Percentiles rank a stretch among this genome's conserved stretches.
Evolutionary conservation across 352 stramenopile genomes (phyloP).

Genomic region (Pythium biforme): DNA sequence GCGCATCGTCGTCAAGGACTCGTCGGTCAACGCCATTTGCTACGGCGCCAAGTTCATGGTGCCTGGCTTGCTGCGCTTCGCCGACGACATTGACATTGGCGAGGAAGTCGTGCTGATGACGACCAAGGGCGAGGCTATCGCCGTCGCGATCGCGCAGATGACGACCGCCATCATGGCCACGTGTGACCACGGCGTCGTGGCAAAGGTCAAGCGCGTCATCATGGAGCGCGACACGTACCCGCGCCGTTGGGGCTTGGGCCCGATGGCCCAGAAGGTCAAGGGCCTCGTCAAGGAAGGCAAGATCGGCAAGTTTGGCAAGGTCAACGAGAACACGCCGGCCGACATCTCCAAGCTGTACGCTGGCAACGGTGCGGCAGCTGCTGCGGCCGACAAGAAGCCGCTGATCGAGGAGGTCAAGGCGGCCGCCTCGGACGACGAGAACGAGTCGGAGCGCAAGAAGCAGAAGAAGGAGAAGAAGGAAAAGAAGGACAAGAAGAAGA

Average conservation of each 20-base stretch:
- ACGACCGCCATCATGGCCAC: slow-evolving; percentile 99
- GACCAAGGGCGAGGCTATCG: slow-evolving; percentile 99
- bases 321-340: slow-evolving; percentile 82
- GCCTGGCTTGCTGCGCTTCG: slow-evolving; percentile 98
- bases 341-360: slow-evolving; percentile 78
- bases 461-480: slow-evolving; percentile 71
- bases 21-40: slow-evolving; percentile 99
- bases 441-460: slow-evolving; percentile 49
- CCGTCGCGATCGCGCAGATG: slow-evolving; percentile 99
- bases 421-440: slow-evolving; percentile 30
- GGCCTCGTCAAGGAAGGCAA: slow-evolving; percentile 94
- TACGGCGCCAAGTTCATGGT: slow-evolving; percentile 99
- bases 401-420: slow-evolving; percentile 62
- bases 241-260: slow-evolving; percentile 97
- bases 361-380: slow-evolving; percentile 41
- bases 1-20: slow-evolving; percentile 99
- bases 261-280: slow-evolving; percentile 99
- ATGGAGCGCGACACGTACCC: slow-evolving; percentile 99
- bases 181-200: slow-evolving; percentile 99
- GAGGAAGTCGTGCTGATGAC: slow-evolving; percentile 99
- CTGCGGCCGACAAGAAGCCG: slow-evolving; percentile 37
- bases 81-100: slow-evolving; percentile 98
- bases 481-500: slow-evolving; percentile 73
- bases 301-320: slow-evolving; percentile 89
- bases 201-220: slow-evolving; percentile 99